Conservation (phyloP, 192 early-diverging fungal species). For the Coemansia sp. region DNA sequence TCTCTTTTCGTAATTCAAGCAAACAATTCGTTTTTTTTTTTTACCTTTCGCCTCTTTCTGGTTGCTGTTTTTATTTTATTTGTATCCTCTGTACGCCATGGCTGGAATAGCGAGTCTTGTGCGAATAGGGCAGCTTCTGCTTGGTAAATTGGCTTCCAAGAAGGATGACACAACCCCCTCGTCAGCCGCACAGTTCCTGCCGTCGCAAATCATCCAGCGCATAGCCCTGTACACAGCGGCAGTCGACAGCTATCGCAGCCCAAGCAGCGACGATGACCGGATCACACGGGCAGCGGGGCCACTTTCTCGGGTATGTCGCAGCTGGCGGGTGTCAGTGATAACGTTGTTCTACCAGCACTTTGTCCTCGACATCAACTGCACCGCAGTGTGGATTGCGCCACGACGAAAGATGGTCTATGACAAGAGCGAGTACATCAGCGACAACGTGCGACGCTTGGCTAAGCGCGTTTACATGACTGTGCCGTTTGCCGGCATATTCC, state of each 20-base stretch:
- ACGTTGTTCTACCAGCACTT: constrained; percentile 35
- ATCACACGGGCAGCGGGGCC: constrained; percentile 16
- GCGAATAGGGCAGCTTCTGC: constrained; percentile 8
- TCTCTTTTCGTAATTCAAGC: background rate
- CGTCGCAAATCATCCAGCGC: constrained; percentile 35
- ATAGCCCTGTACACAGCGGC: constrained; percentile 27
- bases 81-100: no score
- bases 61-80: background rate
- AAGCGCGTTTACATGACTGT: constrained; percentile 29
- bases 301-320: constrained; percentile 29
- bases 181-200: constrained; percentile 31
- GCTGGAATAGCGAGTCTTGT: background rate
- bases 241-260: constrained; percentile 4
- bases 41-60: background rate
- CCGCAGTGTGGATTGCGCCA: constrained; percentile 24
- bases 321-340: constrained; percentile 34
- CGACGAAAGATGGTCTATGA: constrained; percentile 24
- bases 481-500: constrained; percentile 40
- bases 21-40: background rate
- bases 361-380: constrained; percentile 36
- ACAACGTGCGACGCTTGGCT: constrained; percentile 26
- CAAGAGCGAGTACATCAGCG: constrained; percentile 17
- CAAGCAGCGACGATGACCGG: constrained; percentile 18
- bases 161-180: background rate
- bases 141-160: constrained; percentile 3